Base-by-base conservation (phyloP, 2,329 filamentous ascomycete genomes). In the Colletotrichum tabaci region DNA sequence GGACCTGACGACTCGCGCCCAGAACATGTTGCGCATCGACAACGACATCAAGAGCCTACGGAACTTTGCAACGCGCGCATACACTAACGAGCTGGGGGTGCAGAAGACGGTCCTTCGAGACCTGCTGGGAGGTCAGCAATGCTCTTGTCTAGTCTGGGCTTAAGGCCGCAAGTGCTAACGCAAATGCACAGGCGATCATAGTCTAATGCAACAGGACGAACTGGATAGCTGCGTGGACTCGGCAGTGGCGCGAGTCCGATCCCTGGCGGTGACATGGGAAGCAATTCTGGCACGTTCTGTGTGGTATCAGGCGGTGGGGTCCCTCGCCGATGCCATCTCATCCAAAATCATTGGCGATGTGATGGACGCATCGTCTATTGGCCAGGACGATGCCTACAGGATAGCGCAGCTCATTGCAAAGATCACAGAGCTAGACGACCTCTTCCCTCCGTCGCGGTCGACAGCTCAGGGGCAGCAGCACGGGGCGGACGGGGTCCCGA, bases 31-130 rank as follows among this genome's bases (percentile, higher is more conserved):
- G 21, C 87, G 87, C 18, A 81, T 92, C 1, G 89, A 90, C 57
- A 87, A 87, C 62, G 90, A 92, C 73, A 84, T 90, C 74, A 87
- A 88, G 76, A 87, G 85, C 13, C 81, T 92, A 5, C 86, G 88
- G 66, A 87, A 81, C 49, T 92, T 92, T 73, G 90, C 90, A 10
- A 88, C 87, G 68, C 86, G 89, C 46, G 89, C 89, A 55, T 92
- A 92, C 77, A 84, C 84, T 38, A 87, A 87, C 56, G 90, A 92
- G 76, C 87, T 92, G 82, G 85, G 83, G 56, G 84, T 87, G 7
- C 90, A 91, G 72, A 88, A 89, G 76, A 91, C 88, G 0, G 82
- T 91, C 4, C 77, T 92, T n/a, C 84, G 87, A 10, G 90, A 92
- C 76, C 82, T 91, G 0, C 81, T 92, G 0, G 90, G 89, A 40